A percentile compares a stretch with the other conserved stretches of the same genome.
Evolutionary conservation across 2,329 filamentous ascomycete species (phyloP).

Genomic region (Alternaria panax): DNA sequence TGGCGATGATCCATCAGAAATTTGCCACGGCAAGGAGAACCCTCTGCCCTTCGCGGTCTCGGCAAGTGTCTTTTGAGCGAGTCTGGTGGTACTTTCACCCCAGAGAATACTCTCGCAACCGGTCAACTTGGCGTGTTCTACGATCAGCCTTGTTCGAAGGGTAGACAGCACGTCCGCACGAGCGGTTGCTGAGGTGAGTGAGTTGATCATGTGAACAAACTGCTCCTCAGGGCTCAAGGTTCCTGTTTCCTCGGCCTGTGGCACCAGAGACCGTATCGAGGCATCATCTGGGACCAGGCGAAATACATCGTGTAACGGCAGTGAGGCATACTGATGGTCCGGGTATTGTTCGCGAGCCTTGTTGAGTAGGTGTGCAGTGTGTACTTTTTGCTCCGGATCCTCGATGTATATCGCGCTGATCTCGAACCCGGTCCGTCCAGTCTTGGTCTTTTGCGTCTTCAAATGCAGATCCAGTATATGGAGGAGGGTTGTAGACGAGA

Average conservation of each 20-base stretch:
- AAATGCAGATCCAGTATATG: slow-evolving; percentile 77
- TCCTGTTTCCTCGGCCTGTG: neutral
- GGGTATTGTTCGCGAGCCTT: slow-evolving; percentile 68
- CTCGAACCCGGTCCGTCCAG: slow-evolving; percentile 71
- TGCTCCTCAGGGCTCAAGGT: slow-evolving; percentile 26
- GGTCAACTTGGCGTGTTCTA: slow-evolving; percentile 58
- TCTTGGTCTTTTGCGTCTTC: slow-evolving; percentile 68
- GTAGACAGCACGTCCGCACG: slow-evolving; percentile 75
- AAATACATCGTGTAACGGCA: slow-evolving; percentile 69
- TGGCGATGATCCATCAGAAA: slow-evolving; percentile 74
- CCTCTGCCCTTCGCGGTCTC: slow-evolving; percentile 93
- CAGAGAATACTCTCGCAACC: slow-evolving; percentile 76
- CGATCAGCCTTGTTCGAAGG: slow-evolving; percentile 74
- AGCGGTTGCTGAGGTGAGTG: slow-evolving; percentile 76
- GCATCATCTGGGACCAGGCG: slow-evolving; percentile 30
- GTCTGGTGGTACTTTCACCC: slow-evolving; percentile 84
- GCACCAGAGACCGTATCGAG: slow-evolving; percentile 30
- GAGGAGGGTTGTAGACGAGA: slow-evolving; percentile 79
- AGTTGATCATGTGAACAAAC: slow-evolving; percentile 63
- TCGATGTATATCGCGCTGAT: slow-evolving; percentile 64
- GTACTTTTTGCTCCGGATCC: slow-evolving; percentile 34
- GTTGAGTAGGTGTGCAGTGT: slow-evolving; percentile 19
- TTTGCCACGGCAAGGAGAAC: slow-evolving; percentile 80
- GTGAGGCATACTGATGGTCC: slow-evolving; percentile 66
- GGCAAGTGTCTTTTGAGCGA: slow-evolving; percentile 84